Percentiles rank a stretch among this genome's conserved stretches.
These are phyloP conservation scores for Penicillium italicum DNA, from an alignment of 2,329 filamentous ascomycete species.

Conservation along the genomic window DNA sequence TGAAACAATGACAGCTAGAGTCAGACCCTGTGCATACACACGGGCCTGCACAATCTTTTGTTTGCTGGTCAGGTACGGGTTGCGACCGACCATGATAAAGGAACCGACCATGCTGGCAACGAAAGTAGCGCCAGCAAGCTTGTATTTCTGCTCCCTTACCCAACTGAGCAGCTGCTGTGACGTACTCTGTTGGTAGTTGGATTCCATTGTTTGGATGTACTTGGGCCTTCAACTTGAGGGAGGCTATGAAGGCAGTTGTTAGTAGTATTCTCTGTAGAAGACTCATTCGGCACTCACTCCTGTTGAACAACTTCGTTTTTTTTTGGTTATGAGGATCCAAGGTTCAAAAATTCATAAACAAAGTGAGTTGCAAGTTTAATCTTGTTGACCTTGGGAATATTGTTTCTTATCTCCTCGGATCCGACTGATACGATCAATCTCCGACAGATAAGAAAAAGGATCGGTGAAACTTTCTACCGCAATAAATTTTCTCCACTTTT, in stretches of 20 bases:
- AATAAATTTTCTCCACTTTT: neutral
- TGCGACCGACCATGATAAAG: neutral
- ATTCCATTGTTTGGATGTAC: neutral
- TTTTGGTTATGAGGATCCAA: neutral
- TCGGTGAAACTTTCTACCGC: neutral
- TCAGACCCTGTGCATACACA: neutral
- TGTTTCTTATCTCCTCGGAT: neutral
- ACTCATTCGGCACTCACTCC: neutral
- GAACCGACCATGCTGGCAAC: neutral
- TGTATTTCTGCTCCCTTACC: neutral
- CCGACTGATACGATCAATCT: slow-evolving; percentile 3
- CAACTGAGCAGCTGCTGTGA: neutral
- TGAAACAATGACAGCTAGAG: neutral
- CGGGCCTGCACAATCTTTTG: neutral
- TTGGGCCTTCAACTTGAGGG: neutral
- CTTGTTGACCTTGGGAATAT: neutral
- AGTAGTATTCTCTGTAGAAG: too few relatives aligned
- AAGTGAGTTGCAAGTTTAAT: too few relatives aligned
- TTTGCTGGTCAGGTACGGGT: neutral
- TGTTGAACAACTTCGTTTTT: neutral
- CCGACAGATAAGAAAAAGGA: neutral
- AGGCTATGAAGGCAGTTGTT: neutral
- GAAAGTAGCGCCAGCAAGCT: neutral
- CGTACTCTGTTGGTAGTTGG: neutral
- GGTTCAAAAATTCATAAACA: too few relatives aligned